Base-by-base conservation (phyloP, 1,284 basidiomycete genomes). In the Ustilago curta region DNA sequence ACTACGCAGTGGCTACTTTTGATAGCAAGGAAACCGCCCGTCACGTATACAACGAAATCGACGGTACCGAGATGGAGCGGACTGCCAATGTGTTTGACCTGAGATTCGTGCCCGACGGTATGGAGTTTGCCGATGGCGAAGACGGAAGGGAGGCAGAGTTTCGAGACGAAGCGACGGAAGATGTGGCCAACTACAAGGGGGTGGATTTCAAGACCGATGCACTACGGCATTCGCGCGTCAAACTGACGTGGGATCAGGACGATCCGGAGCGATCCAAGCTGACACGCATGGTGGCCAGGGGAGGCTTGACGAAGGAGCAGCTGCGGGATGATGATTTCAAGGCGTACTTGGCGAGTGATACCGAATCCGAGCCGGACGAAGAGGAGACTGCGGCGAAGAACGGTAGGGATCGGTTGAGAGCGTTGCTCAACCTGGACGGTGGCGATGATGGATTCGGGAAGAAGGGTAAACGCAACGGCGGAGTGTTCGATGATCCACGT, bases 221-320 rank as follows among this genome's bases (percentile, higher is more conserved):
- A 80, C 45, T 99, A n/a, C 91, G 97, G 8, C 95, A 99, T 85
- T 99, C 97, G 14, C 95, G 94, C 87, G 96, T 99, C 76, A 96
- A 93, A 82, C 88, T 99, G 27, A 98, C 96, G 9, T 99, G 97
- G 97, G 97, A 99, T 82, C 93, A 95, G 73, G 97, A 99, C 85
- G 96, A 99, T 80, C 91, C 93, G 2, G 92, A 96, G 83, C 91
- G 97, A 19, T 89, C 88, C 67, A 90, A 91, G 63, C 81, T 97
- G 49, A 94, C 82, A 5, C 73, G 76, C 6, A 63, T 77, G 47
- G 76, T 73, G 0, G 61, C 66, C 29, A 62, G 73, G 16, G 63
- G 72, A 25, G 67, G 69, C 1, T 54, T 81, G 39, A 75, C 56
- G 23, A 69, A 65, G 37, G 70, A 78, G 18, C 75, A 82, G 40